Evolutionary conservation across 345 rosid genomes (phyloP).

Genomic region (Murraya paniculata): DNA sequence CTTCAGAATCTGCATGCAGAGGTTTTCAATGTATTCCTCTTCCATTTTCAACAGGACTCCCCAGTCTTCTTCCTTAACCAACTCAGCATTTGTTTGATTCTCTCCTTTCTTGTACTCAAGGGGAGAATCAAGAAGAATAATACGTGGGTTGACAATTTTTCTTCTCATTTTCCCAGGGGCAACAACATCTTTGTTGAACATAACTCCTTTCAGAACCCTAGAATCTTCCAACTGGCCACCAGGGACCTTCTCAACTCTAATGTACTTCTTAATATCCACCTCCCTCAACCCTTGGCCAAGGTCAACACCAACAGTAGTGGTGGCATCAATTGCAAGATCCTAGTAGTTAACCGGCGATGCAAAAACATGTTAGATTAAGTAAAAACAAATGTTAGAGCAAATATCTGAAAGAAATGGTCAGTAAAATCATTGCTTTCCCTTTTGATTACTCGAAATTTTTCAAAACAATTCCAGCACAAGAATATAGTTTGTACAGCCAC

Average conservation of each 20-base stretch:
- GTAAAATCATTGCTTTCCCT: neutral
- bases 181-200: slow-evolving; percentile 92
- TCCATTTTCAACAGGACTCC: slow-evolving; percentile 78
- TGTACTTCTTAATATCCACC: slow-evolving; percentile 89
- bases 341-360: slow-evolving; percentile 26
- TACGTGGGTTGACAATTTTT: slow-evolving; percentile 77
- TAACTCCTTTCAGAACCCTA: slow-evolving; percentile 86
- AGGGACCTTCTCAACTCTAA: slow-evolving; percentile 95
- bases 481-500: neutral
- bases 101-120: slow-evolving; percentile 98
- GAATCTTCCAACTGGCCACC: slow-evolving; percentile 96
- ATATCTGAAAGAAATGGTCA: neutral
- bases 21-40: slow-evolving; percentile 84
- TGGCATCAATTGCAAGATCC: slow-evolving; percentile 97
- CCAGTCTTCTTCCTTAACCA: slow-evolving; percentile 96
- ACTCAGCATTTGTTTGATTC: slow-evolving; percentile 95
- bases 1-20: slow-evolving; percentile 78
- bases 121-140: slow-evolving; percentile 92
- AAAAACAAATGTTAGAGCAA: neutral
- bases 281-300: slow-evolving; percentile 96
- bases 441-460: neutral
- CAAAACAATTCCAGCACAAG: neutral
- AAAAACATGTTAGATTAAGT: neutral
- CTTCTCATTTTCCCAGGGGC: slow-evolving; percentile 98
- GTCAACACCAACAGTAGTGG: slow-evolving; percentile 78